Percentiles rank a stretch among this genome's conserved stretches.
Evolutionary conservation across 768 basidiomycete genomes (phyloP).

Genomic region (Tricholomella constricta): DNA sequence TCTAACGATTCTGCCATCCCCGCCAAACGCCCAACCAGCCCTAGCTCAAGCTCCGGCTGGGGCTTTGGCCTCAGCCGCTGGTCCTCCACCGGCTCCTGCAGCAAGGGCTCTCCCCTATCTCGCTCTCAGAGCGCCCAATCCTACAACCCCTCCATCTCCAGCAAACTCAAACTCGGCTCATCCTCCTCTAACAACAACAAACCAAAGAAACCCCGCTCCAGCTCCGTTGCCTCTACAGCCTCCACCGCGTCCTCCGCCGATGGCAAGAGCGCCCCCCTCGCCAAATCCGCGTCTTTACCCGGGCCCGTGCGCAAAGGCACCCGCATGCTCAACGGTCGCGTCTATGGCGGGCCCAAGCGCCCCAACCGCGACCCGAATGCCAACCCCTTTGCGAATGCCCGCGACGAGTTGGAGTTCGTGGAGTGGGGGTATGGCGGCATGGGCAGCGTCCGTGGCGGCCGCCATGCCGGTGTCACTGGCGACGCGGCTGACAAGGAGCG

Average conservation of each 20-base stretch:
- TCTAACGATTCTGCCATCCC: slow-evolving; percentile 18
- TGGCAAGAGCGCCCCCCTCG: not conserved
- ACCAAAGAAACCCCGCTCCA: not conserved
- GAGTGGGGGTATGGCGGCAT: slow-evolving; percentile 93
- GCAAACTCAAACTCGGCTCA: slow-evolving; percentile 16
- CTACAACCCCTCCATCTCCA: slow-evolving; percentile 25
- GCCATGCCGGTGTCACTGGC: slow-evolving; percentile 17
- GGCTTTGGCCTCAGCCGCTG: slow-evolving; percentile 27
- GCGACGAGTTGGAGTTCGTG: slow-evolving; percentile 78
- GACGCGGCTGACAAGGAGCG: slow-evolving; percentile 30
- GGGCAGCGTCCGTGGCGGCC: slow-evolving; percentile 57
- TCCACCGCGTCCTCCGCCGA: not conserved
- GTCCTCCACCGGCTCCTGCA: slow-evolving; percentile 23
- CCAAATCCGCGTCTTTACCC: not conserved
- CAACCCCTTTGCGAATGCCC: slow-evolving; percentile 66
- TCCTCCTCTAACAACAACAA: slow-evolving; percentile 3
- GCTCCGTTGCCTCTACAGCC: not conserved
- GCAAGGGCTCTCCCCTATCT: slow-evolving; percentile 31
- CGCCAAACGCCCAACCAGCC: slow-evolving; percentile 23
- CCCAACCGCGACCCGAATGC: slow-evolving; percentile 25
- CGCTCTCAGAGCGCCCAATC: slow-evolving; percentile 36
- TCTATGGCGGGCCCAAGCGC: slow-evolving; percentile 59
- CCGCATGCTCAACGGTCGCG: slow-evolving; percentile 82
- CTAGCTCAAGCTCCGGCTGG: slow-evolving; percentile 5
- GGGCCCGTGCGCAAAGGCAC: slow-evolving; percentile 39